Percentiles rank a stretch among this genome's conserved stretches.
These are phyloP conservation scores for Rhamnella rubrinervis DNA, from an alignment of 331 rosid species.

Conservation along the genomic window DNA sequence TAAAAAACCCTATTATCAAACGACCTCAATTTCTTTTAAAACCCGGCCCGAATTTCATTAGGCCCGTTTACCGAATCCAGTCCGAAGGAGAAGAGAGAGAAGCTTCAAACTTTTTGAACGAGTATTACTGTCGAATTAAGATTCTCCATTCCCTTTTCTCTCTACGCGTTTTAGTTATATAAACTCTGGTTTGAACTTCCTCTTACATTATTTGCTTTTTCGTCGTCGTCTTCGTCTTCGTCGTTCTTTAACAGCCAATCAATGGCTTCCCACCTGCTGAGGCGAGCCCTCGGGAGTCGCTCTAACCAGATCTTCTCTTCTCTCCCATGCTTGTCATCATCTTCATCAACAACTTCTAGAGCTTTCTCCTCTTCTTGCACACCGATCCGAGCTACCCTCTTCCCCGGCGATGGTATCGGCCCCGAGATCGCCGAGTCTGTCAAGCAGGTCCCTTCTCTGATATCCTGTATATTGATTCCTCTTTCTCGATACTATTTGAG, in stretches of 20 bases:
- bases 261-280: slow-evolving; percentile 70
- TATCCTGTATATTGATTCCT: neutral
- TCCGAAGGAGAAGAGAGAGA: too few relatives aligned
- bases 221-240: neutral
- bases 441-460: slow-evolving; percentile 56
- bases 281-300: slow-evolving; percentile 68
- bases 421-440: slow-evolving; percentile 95
- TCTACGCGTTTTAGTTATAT: too few relatives aligned
- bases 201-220: neutral
- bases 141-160: too few relatives aligned
- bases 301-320: slow-evolving; percentile 33
- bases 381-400: slow-evolving; percentile 84
- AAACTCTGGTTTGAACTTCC: too few relatives aligned
- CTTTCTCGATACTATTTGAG: neutral
- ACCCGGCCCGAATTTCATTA: too few relatives aligned
- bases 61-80: too few relatives aligned
- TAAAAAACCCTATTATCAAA: too few relatives aligned
- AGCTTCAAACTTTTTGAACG: too few relatives aligned
- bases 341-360: slow-evolving; percentile 23
- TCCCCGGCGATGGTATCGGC: slow-evolving; percentile 97
- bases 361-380: slow-evolving; percentile 53
- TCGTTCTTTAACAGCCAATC: slow-evolving; percentile 8
- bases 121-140: too few relatives aligned
- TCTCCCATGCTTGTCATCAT: slow-evolving; percentile 4
- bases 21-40: too few relatives aligned